Conservation (phyloP, 768 basidiomycete genomes). For the Hemileccinum rubropunctum region DNA sequence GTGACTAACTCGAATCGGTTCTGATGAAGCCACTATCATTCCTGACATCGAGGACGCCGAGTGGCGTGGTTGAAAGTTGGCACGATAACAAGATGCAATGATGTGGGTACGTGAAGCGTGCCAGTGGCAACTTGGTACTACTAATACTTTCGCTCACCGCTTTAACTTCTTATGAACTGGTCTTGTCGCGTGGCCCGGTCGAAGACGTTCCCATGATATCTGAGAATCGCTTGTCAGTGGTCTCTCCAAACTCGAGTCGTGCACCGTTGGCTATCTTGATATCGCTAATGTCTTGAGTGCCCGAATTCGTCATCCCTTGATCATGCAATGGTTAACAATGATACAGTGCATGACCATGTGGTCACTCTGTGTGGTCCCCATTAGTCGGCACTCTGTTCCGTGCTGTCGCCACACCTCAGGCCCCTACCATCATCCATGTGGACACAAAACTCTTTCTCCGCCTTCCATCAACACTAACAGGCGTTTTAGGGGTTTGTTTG, state of each 20-base stretch:
- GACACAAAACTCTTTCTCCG: not conserved
- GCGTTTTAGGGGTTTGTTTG: not conserved
- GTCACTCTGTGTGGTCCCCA: not conserved
- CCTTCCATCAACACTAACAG: not conserved
- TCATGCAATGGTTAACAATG: not conserved
- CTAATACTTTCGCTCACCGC: no score
- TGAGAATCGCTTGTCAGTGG: not conserved
- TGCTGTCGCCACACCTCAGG: not conserved
- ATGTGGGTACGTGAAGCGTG: no score
- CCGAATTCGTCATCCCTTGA: not conserved
- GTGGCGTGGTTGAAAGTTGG: no score
- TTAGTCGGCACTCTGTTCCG: not conserved
- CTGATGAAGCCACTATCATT: not conserved
- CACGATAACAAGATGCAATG: no score
- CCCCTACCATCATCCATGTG: not conserved
- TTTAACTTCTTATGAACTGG: no score
- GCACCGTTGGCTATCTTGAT: not conserved
- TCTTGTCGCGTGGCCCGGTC: no score
- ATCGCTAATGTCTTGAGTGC: not conserved
- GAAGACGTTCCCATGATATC: no score
- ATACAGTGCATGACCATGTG: not conserved
- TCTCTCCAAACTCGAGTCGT: not conserved
- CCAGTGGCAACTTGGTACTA: no score
- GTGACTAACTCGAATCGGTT: not conserved
- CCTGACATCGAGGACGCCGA: no score